phyloP scores from a whole-genome alignment of 2,329 filamentous ascomycete species.

The Xylariaceae sp. region DNA sequence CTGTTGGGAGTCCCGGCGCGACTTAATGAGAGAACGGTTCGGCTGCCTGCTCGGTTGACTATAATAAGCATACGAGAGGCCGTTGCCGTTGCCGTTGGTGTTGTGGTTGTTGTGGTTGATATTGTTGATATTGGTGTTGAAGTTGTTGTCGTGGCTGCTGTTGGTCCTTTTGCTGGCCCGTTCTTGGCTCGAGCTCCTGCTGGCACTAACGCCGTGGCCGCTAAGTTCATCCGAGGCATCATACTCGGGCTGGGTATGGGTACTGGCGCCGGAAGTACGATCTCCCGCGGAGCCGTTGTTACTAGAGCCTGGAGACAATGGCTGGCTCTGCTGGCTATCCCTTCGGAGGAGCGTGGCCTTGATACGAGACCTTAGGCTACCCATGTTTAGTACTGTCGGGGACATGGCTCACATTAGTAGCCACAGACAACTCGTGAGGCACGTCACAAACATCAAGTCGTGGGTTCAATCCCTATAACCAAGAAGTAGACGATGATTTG shows the following conservation, averaged over 20 bases:
- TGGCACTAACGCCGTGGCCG: conserved; percentile 15
- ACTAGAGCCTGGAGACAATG: conserved; percentile 35
- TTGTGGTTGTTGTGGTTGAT: background rate
- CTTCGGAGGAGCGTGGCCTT: conserved; percentile 43
- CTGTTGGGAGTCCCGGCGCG: background rate
- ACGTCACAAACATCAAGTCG: background rate
- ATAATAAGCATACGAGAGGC: background rate
- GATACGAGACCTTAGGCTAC: conserved; percentile 43
- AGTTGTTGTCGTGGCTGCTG: background rate
- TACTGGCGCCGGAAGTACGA: conserved; percentile 26
- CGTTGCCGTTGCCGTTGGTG: background rate
- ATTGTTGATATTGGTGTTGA: background rate
- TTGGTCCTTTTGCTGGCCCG: background rate
- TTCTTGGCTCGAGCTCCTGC: conserved; percentile 14
- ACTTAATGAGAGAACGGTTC: background rate
- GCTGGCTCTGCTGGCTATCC: conserved; percentile 39
- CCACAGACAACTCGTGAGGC: background rate
- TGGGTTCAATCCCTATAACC: background rate
- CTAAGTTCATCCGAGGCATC: conserved; percentile 26
- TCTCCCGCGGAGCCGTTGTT: conserved; percentile 26
- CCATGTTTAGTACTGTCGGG: conserved; percentile 33
- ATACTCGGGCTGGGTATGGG: conserved; percentile 26
- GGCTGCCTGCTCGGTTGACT: background rate
- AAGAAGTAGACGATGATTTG: background rate
- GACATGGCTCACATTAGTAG: conserved; percentile 3